A percentile compares a stretch with the other conserved stretches of the same genome.
These are phyloP conservation scores for Dalbergia cochinchinensis DNA, from an alignment of 306 rosid genomes.

Conservation along the genomic window DNA sequence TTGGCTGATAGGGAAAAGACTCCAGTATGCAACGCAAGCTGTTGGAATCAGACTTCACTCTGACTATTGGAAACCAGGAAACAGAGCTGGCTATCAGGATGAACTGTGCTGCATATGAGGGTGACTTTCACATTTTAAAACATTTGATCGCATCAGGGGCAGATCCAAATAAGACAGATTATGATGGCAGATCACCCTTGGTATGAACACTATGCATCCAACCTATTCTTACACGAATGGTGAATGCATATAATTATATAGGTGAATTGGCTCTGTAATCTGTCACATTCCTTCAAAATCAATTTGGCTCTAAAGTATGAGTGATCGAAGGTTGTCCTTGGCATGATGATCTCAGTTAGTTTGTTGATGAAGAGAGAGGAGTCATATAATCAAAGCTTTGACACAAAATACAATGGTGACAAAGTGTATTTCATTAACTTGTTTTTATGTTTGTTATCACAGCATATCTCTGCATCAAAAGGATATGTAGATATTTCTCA, in stretches of 20 bases:
- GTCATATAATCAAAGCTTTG: slow-evolving; percentile 6
- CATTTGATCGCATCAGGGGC: slow-evolving; percentile 68
- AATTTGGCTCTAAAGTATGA: background rate
- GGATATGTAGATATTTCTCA: slow-evolving; percentile 62
- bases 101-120: slow-evolving; percentile 66
- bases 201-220: slow-evolving; percentile 47
- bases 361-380: too few relatives aligned
- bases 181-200: slow-evolving; percentile 78
- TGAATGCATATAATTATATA: background rate
- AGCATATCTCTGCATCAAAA: slow-evolving; percentile 70
- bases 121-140: slow-evolving; percentile 59
- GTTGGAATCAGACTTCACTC: slow-evolving; percentile 62
- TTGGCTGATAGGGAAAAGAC: slow-evolving; percentile 60
- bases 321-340: too few relatives aligned
- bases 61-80: slow-evolving; percentile 60
- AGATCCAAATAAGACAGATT: slow-evolving; percentile 70
- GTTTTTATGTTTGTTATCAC: slow-evolving; percentile 15
- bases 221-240: background rate
- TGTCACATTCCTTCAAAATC: background rate
- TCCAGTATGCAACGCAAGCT: slow-evolving; percentile 57
- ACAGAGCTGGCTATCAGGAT: slow-evolving; percentile 63
- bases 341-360: too few relatives aligned
- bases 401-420: slow-evolving; percentile 3
- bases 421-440: slow-evolving; percentile 25
- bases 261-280: background rate